A percentile compares a stretch with the other conserved stretches of the same genome.
Evolutionary conservation across 176 grass and related monocot species (phyloP).

Genomic region (Raddia guianensis): DNA sequence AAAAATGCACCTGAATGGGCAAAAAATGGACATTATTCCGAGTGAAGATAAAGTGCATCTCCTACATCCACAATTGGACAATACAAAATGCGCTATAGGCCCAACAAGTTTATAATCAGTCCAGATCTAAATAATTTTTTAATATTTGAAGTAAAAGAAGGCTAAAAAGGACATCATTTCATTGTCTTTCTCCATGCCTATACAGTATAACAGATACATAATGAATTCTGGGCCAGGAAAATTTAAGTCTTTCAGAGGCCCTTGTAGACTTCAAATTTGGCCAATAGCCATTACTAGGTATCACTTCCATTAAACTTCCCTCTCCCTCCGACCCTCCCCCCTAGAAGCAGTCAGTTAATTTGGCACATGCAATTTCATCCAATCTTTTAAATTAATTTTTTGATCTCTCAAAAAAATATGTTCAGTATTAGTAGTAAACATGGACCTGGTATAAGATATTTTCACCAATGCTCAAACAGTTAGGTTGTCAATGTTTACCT

Average conservation of each 20-base stretch:
- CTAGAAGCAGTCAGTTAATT: too few relatives aligned
- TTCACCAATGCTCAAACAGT: conserved; percentile 23
- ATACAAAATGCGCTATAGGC: not conserved
- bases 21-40: not conserved
- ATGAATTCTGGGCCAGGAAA: not conserved
- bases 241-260: not conserved
- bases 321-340: too few relatives aligned
- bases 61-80: not conserved
- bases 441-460: not conserved
- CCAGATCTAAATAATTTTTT: not conserved
- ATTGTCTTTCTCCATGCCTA: not conserved
- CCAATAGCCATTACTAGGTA: not conserved
- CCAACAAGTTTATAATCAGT: not conserved
- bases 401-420: not conserved
- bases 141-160: conserved; percentile 13
- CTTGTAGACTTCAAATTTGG: not conserved
- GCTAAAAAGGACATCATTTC: not conserved
- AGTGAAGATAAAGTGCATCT: not conserved
- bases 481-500: conserved; percentile 45
- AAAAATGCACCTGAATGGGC: not conserved
- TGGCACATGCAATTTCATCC: not conserved
- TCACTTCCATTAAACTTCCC: conserved; percentile 1
- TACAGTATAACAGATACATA: not conserved
- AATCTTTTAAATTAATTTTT: not conserved
- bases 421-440: not conserved